Base-by-base conservation (phyloP, 805 yeast species). In the Scheffersomyces amazonensis region DNA sequence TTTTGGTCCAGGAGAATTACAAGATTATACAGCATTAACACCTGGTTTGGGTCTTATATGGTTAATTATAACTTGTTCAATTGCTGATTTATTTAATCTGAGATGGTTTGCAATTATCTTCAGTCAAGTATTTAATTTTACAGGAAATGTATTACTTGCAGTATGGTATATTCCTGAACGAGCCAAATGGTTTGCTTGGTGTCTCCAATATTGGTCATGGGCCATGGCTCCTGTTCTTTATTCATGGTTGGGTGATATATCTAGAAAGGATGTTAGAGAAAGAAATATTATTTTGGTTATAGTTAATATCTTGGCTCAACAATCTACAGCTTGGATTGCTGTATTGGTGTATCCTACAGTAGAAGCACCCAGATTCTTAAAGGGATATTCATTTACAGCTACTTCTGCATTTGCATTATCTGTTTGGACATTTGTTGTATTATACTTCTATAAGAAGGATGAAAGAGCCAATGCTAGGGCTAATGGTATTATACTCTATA, bases 181-280 rank as follows among this genome's bases (percentile, higher is more conserved):
- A n/a, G 78, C 84, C 12, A 78, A 80, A 56, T 79, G 85, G 84
- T 78, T 71, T 62, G 86, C 80, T 0, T 80, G 75, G 54, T 65
- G 78, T 49, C 65, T 75, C 34, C 78, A 76, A 16, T 80, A 79
- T 50, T 76, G 77, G 55, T 75, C 80, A 11, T 80, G 82, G 72
- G 75, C 84, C 13, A 76, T 76, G 54, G 78, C 83, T 2, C 81
- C 85, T 0, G 80, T 80, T 33, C 58, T 78, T 34, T 76, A 79
- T 65, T 71, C 81, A 1, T 71, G 75, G 66, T 75, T 75, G 39
- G 73, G 73, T 48, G 85, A 79, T 56, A 71, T 79, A 37, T 64
- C 78, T 42, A 65, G 86, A 43, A 64, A 73, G 41, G 81, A 79
- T 52, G 76, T 76, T 11, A 73, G 78, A 42, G 67, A 71, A 32